A percentile compares a stretch with the other conserved stretches of the same genome.
phyloP scores from a whole-genome alignment of 2,329 filamentous ascomycete species.

The Colletotrichum sp. region DNA sequence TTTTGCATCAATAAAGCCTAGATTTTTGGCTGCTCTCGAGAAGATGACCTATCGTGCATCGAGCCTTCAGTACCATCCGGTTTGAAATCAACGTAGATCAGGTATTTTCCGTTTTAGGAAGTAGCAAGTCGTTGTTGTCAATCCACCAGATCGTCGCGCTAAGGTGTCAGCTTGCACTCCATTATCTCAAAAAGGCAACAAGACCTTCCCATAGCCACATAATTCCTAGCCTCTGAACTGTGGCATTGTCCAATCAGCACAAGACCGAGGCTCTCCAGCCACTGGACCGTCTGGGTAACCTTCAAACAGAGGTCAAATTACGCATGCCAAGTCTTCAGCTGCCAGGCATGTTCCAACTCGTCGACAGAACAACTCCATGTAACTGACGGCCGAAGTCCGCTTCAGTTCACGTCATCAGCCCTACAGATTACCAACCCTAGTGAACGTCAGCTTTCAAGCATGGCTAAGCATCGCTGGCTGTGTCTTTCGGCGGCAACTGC shows the following conservation, averaged over 20 bases:
- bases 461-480: background rate
- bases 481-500: background rate
- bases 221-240: background rate
- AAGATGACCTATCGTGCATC: accelerated
- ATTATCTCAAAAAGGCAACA: background rate
- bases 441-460: background rate
- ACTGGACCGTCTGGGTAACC: background rate
- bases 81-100: background rate
- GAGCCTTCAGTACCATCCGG: accelerated
- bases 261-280: background rate
- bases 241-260: background rate
- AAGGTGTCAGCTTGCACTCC: background rate
- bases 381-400: background rate
- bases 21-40: background rate
- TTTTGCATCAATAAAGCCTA: background rate
- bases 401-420: background rate
- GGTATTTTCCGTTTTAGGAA: background rate
- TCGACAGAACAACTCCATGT: background rate
- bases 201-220: background rate
- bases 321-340: background rate
- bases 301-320: background rate
- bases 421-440: background rate
- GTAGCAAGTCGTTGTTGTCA: background rate
- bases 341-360: background rate
- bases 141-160: background rate